A percentile compares a stretch with the other conserved stretches of the same genome.
Evolutionary conservation across 225 moss, liverwort and hornwort genomes (phyloP).

Genomic region (Antitrichia curtipendula): DNA sequence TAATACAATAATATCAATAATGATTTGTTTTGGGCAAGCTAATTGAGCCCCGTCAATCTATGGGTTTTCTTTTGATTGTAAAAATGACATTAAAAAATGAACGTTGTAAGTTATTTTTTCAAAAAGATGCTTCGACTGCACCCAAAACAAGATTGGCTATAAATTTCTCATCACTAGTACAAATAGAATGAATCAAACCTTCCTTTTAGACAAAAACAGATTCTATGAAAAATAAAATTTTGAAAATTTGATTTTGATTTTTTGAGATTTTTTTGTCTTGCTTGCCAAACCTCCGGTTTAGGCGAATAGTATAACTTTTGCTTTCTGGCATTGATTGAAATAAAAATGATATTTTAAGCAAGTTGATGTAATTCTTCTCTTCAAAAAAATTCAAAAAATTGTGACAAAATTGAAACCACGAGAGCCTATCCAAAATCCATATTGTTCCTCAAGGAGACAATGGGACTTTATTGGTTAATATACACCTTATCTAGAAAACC

Average conservation of each 20-base stretch:
- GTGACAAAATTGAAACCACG: accelerated
- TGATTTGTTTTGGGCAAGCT: too few species aligned
- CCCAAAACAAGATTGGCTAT: not conserved
- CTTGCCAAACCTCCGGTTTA: accelerated
- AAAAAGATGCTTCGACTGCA: not conserved
- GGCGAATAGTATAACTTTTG: not conserved
- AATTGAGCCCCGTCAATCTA: too few species aligned
- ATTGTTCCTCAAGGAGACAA: accelerated
- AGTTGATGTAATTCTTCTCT: accelerated
- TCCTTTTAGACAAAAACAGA: not conserved
- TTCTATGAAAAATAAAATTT: not conserved
- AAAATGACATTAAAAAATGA: not conserved
- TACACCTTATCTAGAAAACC: not conserved
- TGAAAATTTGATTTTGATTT: not conserved
- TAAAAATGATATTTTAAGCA: not conserved
- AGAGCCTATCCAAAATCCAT: not conserved
- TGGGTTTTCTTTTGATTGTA: too few species aligned
- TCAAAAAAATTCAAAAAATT: not conserved
- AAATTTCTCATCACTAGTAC: not conserved
- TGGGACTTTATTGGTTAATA: not conserved
- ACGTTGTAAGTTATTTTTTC: too few species aligned
- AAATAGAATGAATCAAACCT: not conserved
- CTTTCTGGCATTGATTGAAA: accelerated
- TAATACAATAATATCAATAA: too few species aligned
- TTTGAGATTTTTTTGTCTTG: too few species aligned